Evolutionary conservation across 129 eudicot genomes (phyloP).

Genomic region (Lactuca sativa): DNA sequence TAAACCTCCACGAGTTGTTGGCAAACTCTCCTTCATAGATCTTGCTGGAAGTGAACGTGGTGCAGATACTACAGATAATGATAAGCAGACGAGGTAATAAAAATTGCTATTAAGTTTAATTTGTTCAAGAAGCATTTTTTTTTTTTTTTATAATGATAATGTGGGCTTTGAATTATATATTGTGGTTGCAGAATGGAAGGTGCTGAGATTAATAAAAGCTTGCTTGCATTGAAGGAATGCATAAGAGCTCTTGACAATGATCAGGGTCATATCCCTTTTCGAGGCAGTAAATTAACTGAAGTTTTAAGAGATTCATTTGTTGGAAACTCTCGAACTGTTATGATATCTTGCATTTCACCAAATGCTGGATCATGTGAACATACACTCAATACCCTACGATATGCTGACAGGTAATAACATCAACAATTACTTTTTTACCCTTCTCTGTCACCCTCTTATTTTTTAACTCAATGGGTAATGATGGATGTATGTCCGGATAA

Average conservation of each 20-base stretch:
- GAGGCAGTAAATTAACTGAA: slow-evolving; percentile 99
- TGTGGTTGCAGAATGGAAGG: slow-evolving; percentile 89
- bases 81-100: slow-evolving; percentile 84
- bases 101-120: too few species aligned
- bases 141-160: not conserved
- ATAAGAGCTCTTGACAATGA: slow-evolving; percentile 98
- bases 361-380: slow-evolving; percentile 97
- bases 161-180: slow-evolving; percentile 16
- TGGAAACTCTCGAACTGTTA: slow-evolving; percentile 90
- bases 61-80: slow-evolving; percentile 97
- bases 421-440: not conserved
- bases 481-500: too few species aligned
- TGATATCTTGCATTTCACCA: slow-evolving; percentile 97
- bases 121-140: too few species aligned
- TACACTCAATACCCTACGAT: slow-evolving; percentile 92
- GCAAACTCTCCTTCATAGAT: slow-evolving; percentile 95
- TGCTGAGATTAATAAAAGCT: slow-evolving; percentile 96
- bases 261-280: slow-evolving; percentile 91
- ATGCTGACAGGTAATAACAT: slow-evolving; percentile 89
- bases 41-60: slow-evolving; percentile 99
- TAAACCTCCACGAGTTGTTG: slow-evolving; percentile 89
- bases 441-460: too few species aligned
- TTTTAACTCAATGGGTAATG: too few species aligned
- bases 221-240: slow-evolving; percentile 96
- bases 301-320: slow-evolving; percentile 96